These are phyloP conservation scores for Hymenoscyphus occultus DNA, from an alignment of 2,329 filamentous ascomycete genomes.

Conservation along the genomic window DNA sequence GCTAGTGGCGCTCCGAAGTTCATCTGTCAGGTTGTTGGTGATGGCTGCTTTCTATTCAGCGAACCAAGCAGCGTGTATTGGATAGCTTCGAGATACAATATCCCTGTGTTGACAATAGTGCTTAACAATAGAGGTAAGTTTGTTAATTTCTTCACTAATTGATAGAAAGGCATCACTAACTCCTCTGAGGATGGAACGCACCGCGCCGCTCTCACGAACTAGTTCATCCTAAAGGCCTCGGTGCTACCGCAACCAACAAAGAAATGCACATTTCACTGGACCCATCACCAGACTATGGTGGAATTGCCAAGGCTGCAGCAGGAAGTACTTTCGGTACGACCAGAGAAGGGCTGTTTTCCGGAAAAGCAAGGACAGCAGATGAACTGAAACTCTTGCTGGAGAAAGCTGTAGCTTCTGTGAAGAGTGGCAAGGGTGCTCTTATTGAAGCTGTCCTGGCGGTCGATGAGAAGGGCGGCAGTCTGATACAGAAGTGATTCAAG, in stretches of 20 bases:
- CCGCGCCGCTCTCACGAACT: slow-evolving; percentile 56
- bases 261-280: neutral
- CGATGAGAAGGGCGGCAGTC: too few species aligned
- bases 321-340: neutral
- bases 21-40: slow-evolving; percentile 46
- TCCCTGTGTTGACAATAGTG: slow-evolving; percentile 42
- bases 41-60: slow-evolving; percentile 62
- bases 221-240: slow-evolving; percentile 49
- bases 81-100: slow-evolving; percentile 60
- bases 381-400: too few species aligned
- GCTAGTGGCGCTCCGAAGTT: neutral
- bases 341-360: neutral
- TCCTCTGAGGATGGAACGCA: slow-evolving; percentile 56
- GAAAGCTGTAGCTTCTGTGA: too few species aligned
- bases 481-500: too few species aligned
- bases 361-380: too few species aligned
- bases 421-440: too few species aligned
- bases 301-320: neutral
- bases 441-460: too few species aligned
- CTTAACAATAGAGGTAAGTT: neutral
- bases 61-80: slow-evolving; percentile 63
- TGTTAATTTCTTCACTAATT: neutral
- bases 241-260: neutral
- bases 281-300: neutral
- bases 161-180: neutral